Conservation (phyloP, 2,329 filamentous ascomycete species). For the Colletotrichum shisoi region DNA sequence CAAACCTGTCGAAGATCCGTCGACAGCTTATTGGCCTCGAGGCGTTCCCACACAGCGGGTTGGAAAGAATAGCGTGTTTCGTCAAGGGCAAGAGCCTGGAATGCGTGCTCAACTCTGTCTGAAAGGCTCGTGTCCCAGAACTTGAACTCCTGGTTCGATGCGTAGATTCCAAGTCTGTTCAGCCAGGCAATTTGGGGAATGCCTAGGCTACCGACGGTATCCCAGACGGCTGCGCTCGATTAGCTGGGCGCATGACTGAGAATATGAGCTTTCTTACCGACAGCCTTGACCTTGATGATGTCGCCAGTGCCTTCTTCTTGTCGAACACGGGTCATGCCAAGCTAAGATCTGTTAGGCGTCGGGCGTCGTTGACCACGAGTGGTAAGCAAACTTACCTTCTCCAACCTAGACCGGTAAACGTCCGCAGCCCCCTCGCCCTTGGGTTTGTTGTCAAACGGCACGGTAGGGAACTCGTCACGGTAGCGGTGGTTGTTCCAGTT, state of each 20-base stretch:
- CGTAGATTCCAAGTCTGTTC: constrained; percentile 56
- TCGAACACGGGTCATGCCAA: constrained; percentile 53
- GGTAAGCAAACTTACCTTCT: constrained; percentile 48
- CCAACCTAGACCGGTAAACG: constrained; percentile 55
- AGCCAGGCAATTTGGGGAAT: constrained; percentile 58
- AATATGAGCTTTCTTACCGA: constrained; percentile 45
- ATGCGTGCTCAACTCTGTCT: constrained; percentile 63
- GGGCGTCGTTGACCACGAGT: too few relatives aligned
- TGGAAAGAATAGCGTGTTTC: constrained; percentile 63
- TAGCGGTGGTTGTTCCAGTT: constrained; percentile 59
- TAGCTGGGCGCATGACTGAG: constrained; percentile 38
- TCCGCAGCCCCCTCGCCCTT: constrained; percentile 53
- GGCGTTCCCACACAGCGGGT: constrained; percentile 64
- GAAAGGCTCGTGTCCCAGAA: constrained; percentile 65
- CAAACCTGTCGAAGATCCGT: constrained; percentile 63
- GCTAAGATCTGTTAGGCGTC: neutral
- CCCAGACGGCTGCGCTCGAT: constrained; percentile 49
- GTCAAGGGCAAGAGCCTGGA: constrained; percentile 67
- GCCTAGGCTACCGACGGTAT: constrained; percentile 55
- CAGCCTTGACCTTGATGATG: constrained; percentile 58
- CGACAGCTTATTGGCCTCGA: constrained; percentile 48
- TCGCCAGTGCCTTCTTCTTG: constrained; percentile 49
- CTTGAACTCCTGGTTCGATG: constrained; percentile 58
- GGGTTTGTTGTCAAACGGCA: constrained; percentile 60
- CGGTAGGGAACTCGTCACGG: constrained; percentile 56